Percentiles rank a stretch among this genome's conserved stretches.
phyloP scores from a whole-genome alignment of 2,329 filamentous ascomycete species.

The Colletotrichum aenigma region DNA sequence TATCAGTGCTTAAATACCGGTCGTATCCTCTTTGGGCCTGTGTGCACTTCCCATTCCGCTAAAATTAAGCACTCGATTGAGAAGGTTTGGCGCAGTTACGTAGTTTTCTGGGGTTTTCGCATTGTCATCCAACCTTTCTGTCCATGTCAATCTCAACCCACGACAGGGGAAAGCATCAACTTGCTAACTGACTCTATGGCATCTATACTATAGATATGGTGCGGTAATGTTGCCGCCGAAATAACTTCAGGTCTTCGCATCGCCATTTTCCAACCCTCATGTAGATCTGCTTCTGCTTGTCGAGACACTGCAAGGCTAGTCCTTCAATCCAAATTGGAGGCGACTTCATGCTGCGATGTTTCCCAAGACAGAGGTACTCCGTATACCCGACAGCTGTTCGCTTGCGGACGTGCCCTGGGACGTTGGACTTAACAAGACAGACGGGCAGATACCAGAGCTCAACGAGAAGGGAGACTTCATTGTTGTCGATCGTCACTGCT shows the following conservation, averaged over 20 bases:
- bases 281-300: accelerated
- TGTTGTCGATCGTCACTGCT: not conserved
- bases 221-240: too few species aligned
- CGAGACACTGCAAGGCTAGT: not conserved
- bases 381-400: accelerated
- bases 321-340: not conserved
- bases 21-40: too few species aligned
- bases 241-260: not conserved
- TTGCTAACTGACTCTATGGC: too few species aligned
- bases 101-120: too few species aligned
- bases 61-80: too few species aligned
- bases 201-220: too few species aligned
- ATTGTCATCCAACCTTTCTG: too few species aligned
- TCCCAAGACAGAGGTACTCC: accelerated
- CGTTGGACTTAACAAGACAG: accelerated
- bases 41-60: too few species aligned
- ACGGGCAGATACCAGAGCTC: accelerated
- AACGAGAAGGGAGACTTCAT: accelerated
- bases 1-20: too few species aligned
- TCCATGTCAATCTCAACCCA: too few species aligned
- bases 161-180: too few species aligned
- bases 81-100: too few species aligned
- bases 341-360: not conserved
- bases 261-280: not conserved
- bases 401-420: not conserved